Evolutionary conservation across 2,329 filamentous ascomycete species (phyloP).

Genomic region (Cercospora citrullina): DNA sequence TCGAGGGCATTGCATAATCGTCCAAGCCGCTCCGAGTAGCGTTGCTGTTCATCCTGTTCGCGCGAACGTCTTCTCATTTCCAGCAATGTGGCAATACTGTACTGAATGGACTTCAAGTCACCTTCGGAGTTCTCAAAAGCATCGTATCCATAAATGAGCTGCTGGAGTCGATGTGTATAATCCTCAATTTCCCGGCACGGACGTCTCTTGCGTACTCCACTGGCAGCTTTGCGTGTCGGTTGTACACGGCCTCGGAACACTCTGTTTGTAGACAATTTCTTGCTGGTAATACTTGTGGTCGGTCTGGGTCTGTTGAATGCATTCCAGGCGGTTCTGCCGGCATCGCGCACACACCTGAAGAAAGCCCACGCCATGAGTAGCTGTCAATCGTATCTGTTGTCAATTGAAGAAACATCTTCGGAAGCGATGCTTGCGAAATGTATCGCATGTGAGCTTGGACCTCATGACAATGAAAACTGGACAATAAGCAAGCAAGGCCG

Average conservation of each 20-base stretch:
- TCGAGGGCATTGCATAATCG: not conserved
- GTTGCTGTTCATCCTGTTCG: not conserved
- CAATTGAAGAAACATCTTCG: not conserved
- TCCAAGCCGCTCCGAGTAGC: not conserved
- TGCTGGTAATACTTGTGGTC: not conserved
- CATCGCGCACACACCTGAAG: not conserved
- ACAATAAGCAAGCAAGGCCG: not conserved
- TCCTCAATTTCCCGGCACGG: slow-evolving; percentile 8
- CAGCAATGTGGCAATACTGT: not conserved
- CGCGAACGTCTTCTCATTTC: not conserved
- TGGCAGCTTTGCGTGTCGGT: not conserved
- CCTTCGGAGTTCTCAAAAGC: slow-evolving; percentile 3
- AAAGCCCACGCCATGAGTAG: not conserved
- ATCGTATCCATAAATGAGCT: slow-evolving; percentile 5
- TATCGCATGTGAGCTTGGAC: not conserved
- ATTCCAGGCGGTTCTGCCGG: not conserved
- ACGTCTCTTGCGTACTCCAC: not conserved
- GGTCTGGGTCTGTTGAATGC: not conserved
- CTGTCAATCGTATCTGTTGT: not conserved
- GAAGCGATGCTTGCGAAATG: not conserved
- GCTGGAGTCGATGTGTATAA: not conserved
- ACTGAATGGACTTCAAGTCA: not conserved
- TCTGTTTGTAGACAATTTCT: not conserved
- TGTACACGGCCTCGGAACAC: not conserved
- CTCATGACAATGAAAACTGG: not conserved